Conservation (phyloP, 164 flowering plant species). For the Vitis cinerea region DNA sequence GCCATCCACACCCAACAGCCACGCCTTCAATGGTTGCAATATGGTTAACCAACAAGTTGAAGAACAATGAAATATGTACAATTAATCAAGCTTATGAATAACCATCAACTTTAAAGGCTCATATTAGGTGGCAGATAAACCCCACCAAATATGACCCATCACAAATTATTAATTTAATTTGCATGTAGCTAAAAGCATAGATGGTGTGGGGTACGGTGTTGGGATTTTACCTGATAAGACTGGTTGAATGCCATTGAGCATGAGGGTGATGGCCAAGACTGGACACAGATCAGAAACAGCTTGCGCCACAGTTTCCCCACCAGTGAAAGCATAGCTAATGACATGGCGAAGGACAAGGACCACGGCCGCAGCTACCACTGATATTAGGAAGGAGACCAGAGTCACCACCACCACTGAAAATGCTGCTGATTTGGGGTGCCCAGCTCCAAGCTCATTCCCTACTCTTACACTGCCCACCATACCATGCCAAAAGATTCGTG, state of each 20-base stretch:
- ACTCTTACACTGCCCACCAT: slow-evolving; percentile 32
- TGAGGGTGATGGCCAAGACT: slow-evolving; percentile 20
- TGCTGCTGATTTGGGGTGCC: slow-evolving; percentile 33
- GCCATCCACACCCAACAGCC: slow-evolving; percentile 52
- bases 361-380: slow-evolving; percentile 9
- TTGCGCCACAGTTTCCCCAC: slow-evolving; percentile 23
- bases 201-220: too few relatives aligned
- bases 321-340: slow-evolving; percentile 33
- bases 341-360: slow-evolving; percentile 21
- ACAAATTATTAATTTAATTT: too few relatives aligned
- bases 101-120: too few relatives aligned
- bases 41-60: too few relatives aligned
- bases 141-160: too few relatives aligned
- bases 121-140: too few relatives aligned
- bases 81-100: too few relatives aligned
- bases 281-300: slow-evolving; percentile 38
- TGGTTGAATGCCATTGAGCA: slow-evolving; percentile 41
- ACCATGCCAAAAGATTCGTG: too few relatives aligned
- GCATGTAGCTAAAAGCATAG: too few relatives aligned
- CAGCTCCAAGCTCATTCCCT: slow-evolving; percentile 39
- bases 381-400: slow-evolving; percentile 15
- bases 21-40: slow-evolving; percentile 21
- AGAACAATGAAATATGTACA: too few relatives aligned
- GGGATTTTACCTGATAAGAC: slow-evolving; percentile 34
- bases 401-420: slow-evolving; percentile 31